Base-by-base conservation (phyloP, 2,329 filamentous ascomycete species). In the Ascochyta lentis region DNA sequence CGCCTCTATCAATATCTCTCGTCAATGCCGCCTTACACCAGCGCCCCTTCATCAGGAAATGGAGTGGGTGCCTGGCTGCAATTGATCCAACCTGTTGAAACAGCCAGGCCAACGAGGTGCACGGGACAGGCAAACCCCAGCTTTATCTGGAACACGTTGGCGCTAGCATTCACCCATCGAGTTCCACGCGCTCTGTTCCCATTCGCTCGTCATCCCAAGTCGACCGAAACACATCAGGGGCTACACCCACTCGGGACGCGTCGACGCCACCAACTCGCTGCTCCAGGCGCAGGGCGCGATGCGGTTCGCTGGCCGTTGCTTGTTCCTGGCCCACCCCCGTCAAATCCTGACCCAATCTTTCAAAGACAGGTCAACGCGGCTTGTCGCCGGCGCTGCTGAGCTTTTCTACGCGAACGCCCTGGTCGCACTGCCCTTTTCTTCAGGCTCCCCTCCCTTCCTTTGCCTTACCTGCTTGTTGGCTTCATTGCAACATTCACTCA, bases 141-240 rank as follows among this genome's bases (percentile, higher is more conserved):
- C 53, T 57, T 49, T 63, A 65, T 56, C 63, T 69, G 65, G 58
- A 67, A 70, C 66, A 61, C 60, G 56, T 59, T 62, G 63, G 66
- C 65, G 64, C 53, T 51, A 50, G 47, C 43, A 50, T 51, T 47
- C 38, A 29, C 48, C 57, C 47, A 48, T 49, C 50, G 26, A 49
- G 49, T 26, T 40, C 55, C 47, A 49, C 52, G 56, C 56, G 22
- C 35, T 40, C 16, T 16, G 23, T 35, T 37, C 46, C 54, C 41
- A 66, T 68, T 69, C 59, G 66, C 42, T 38, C 9, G 34, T 10
- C 15, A 3, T 6, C n/a, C 15, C 23, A 48, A 37, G 16, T 56
- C 19, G 23, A 39, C 13, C 40, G 59, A 67, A 69, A 64, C 58
- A 50, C 51, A 59, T 50, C 44, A 51, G 23, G 24, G 48, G 41